Evolutionary conservation across 257 asterid species (phyloP).

Genomic region (Solanum medicagineum): DNA sequence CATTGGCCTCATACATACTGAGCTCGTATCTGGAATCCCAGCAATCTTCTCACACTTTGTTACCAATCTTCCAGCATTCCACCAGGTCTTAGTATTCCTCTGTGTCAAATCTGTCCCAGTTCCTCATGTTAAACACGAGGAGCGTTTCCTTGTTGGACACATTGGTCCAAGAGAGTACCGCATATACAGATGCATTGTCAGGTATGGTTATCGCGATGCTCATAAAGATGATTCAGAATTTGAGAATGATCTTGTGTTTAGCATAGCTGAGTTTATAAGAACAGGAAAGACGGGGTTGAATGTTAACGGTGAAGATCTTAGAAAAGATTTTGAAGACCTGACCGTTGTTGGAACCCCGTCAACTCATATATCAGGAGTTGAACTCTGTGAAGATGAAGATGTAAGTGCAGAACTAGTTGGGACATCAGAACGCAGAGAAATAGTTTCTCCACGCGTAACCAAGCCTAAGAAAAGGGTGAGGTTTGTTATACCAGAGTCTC

Average conservation of each 20-base stretch:
- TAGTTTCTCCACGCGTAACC: constrained; percentile 17
- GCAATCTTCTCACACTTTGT: constrained; percentile 91
- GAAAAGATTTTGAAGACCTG: constrained; percentile 34
- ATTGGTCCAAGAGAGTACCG: constrained; percentile 71
- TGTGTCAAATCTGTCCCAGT: constrained; percentile 81
- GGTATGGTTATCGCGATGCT: constrained; percentile 84
- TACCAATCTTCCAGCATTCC: constrained; percentile 91
- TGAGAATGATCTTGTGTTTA: constrained; percentile 68
- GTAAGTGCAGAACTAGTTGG: constrained; percentile 11
- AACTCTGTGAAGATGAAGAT: neutral
- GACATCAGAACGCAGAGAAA: constrained; percentile 38
- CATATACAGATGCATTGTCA: constrained; percentile 70
- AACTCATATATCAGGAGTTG: constrained; percentile 37
- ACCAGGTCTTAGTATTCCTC: constrained; percentile 75
- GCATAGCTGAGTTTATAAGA: constrained; percentile 77
- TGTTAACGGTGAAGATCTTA: constrained; percentile 1
- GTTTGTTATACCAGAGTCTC: constrained; percentile 64
- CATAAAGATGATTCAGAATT: constrained; percentile 68
- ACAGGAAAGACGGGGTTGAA: constrained; percentile 18
- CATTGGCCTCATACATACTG: constrained; percentile 86
- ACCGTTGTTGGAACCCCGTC: constrained; percentile 72
- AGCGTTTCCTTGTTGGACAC: constrained; percentile 73
- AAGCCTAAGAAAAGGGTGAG: constrained; percentile 52
- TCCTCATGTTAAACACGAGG: constrained; percentile 71
- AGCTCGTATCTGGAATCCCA: constrained; percentile 83